These are phyloP conservation scores for Colletotrichum sp. DNA, from an alignment of 2,329 filamentous ascomycete genomes.

Conservation along the genomic window DNA sequence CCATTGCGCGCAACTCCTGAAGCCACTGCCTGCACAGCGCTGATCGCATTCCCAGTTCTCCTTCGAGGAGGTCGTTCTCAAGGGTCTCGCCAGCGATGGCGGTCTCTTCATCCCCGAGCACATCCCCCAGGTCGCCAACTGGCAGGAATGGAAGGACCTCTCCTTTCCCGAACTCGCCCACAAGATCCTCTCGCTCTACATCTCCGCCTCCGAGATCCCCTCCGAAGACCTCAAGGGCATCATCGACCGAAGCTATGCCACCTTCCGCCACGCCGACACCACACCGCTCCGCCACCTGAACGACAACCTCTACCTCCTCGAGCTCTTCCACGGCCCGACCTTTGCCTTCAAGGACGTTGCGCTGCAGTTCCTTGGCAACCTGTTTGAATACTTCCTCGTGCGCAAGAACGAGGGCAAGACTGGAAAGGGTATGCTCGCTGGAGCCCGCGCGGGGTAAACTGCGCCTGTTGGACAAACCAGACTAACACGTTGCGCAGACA, in stretches of 20 bases:
- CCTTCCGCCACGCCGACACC: conserved; percentile 81
- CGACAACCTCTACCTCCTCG: conserved; percentile 81
- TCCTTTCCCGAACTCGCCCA: conserved; percentile 84
- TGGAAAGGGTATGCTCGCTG: conserved; percentile 49
- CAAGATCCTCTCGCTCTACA: conserved; percentile 86
- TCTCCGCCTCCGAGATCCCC: conserved; percentile 84
- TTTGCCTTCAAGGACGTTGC: conserved; percentile 95
- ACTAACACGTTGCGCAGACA: conserved; percentile 48
- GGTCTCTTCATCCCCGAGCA: conserved; percentile 89
- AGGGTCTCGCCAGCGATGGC: conserved; percentile 85
- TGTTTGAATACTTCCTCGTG: conserved; percentile 88
- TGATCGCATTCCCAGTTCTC: conserved; percentile 64
- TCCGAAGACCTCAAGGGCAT: conserved; percentile 80
- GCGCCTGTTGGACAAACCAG: not conserved
- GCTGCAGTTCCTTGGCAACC: conserved; percentile 92
- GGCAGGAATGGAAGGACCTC: conserved; percentile 78
- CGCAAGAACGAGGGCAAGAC: conserved; percentile 74
- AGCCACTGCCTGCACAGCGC: not conserved
- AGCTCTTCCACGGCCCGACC: conserved; percentile 95
- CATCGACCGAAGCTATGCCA: conserved; percentile 84
- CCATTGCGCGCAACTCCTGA: not conserved
- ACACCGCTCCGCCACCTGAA: conserved; percentile 83
- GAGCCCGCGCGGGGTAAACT: not conserved
- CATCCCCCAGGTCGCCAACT: conserved; percentile 69
- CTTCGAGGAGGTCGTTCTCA: conserved; percentile 90